Evolutionary conservation across 768 basidiomycete genomes (phyloP), one percentile per base, ranked within the genome.

Genomic region (Tricholoma hemisulphureum): DNA sequence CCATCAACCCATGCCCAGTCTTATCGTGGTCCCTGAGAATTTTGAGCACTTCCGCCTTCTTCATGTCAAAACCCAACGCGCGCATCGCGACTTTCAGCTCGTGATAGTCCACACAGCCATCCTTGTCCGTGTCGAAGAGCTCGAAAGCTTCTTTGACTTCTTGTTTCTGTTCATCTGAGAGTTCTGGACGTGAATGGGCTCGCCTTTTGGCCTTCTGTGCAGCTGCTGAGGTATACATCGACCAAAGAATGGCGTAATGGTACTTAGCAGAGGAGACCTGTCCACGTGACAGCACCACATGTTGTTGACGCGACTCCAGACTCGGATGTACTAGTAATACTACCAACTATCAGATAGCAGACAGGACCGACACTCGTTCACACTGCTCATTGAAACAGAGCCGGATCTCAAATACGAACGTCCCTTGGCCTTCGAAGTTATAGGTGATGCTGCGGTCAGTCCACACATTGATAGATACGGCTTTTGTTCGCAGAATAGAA

Each of bases 101-200:
- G 76, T 99, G 97, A 75, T 98, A 98, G 76, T 98, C 97, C 56
- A 98, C 80, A 52, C 83, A 86, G 31, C 93, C 93, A 68, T 99
- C 97, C 79, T 98, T 97, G 82, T 99, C 97, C 45, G 95, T 92
- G 76, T 99, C 97, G 70, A 99, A 99, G 55, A 99, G 87, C 73
- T 98, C 96, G 67, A 99, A 99, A 0, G 97, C 97, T 68, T 99
- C 97, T 72, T 95, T 95, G 55, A 98, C 95, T 74, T 99, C 97
- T 66, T 94, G 91, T 65, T 91, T 91, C 67, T 93, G 91, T 69
- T 94, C 91, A 45, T 94, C 92, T 8, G 87, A 82, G 53, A 94
- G 85, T 60, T 94, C 91, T 62, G 91, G 92, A 32, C 91, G 88
- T 29, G 85, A 53, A 61, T 91, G 89, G 1, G 86, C 80, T 61